phyloP scores from a whole-genome alignment of 495 filamentous ascomycete genomes.

The Penicillium subrubescens region DNA sequence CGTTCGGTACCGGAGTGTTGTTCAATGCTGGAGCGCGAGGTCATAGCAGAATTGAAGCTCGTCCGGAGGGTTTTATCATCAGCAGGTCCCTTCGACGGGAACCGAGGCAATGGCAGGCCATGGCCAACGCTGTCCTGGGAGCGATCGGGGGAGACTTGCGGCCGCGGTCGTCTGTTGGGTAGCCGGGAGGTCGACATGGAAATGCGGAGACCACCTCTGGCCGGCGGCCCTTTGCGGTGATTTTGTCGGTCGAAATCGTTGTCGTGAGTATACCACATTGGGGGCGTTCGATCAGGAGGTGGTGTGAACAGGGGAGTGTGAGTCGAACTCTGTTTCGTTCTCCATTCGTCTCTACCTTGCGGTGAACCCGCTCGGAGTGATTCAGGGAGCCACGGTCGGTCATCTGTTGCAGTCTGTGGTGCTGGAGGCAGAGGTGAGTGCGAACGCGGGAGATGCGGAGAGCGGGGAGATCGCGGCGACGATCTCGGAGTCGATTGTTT shows the following conservation, averaged over 20 bases:
- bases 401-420: slow-evolving; percentile 21
- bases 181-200: slow-evolving; percentile 45
- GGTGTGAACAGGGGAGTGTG: slow-evolving; percentile 26
- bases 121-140: slow-evolving; percentile 26
- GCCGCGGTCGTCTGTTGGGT: slow-evolving; percentile 31
- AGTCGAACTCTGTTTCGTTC: slow-evolving; percentile 21
- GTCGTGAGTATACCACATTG: slow-evolving; percentile 25
- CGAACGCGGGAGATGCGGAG: slow-evolving; percentile 25
- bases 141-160: slow-evolving; percentile 33
- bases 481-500: slow-evolving; percentile 23
- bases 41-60: slow-evolving; percentile 71
- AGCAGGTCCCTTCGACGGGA: slow-evolving; percentile 31
- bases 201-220: slow-evolving; percentile 37
- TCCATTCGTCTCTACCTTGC: slow-evolving; percentile 26
- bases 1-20: slow-evolving; percentile 72
- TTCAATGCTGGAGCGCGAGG: slow-evolving; percentile 69
- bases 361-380: slow-evolving; percentile 31
- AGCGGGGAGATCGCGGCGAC: slow-evolving; percentile 30
- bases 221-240: slow-evolving; percentile 33
- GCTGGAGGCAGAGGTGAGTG: slow-evolving; percentile 33
- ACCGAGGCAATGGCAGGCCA: slow-evolving; percentile 37
- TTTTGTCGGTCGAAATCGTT: slow-evolving; percentile 30
- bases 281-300: slow-evolving; percentile 22
- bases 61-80: slow-evolving; percentile 63
- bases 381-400: slow-evolving; percentile 33